Base-by-base conservation (phyloP, 345 rosid genomes). In the Hibiscus tridactylites region DNA sequence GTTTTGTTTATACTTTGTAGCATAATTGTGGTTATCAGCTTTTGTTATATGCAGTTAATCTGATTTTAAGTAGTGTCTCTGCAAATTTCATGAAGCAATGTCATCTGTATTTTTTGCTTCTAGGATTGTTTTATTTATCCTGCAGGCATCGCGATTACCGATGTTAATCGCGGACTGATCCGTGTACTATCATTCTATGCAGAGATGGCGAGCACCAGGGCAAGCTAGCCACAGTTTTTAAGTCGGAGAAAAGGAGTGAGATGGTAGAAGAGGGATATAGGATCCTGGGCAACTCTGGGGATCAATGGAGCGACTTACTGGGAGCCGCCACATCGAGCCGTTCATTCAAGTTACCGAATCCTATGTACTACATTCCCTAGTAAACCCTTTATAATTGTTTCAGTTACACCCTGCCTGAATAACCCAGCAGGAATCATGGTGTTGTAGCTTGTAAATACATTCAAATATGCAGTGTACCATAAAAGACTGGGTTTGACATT, bases 281-380 rank as follows among this genome's bases (percentile, higher is more conserved):
- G 72, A 87, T 94, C 59, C 81, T 78, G 9, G 98, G 98, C 24
- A 94, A 94, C 73, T 88, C 92, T 2, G 97, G 98, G 31, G 98
- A 94, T 69, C 98, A 94, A n/a, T 94, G 98, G 97, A 94, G 96
- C 52, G 97, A 94, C 78, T 77, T 94, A 77, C 70, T 91, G 72
- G 96, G 96, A 35, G 73, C 82, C 39, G 33, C 85, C 2, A 78
- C 89, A 84, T 86, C 96, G 9, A 61, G 2, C 47, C 90, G 97
- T 17, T 92, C 97, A 2, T 95, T 92, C 83, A 92, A 95, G 84
- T 83, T 90, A 66, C 92, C 97, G 0, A 94, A 95, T 79, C 97
- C 97, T 15, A 88, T 95, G 93, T 91, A 94, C 75, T 86, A 83
- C 67, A 91, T 90, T 62, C 86, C 90, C 47, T 88, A 73, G 33